These are phyloP conservation scores for Cyamopsis tetragonoloba DNA, from an alignment of 306 rosid genomes.

Conservation along the genomic window DNA sequence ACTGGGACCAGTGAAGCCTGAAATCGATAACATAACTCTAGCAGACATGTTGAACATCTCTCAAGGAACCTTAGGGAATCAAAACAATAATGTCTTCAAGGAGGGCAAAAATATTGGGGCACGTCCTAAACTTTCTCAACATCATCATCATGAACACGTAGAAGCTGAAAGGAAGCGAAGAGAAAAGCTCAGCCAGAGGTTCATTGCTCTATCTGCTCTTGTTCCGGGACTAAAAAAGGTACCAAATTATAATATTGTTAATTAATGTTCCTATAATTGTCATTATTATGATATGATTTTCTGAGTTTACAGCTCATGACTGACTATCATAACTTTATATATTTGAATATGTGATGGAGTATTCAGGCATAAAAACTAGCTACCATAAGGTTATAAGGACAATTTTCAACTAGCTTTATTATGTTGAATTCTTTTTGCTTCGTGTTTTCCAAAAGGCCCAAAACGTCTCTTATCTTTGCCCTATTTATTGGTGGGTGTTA, in stretches of 20 bases:
- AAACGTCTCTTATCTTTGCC: neutral
- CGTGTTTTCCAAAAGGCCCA: neutral
- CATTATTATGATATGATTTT: neutral
- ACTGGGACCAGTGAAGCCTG: slow-evolving; percentile 49
- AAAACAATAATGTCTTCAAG: slow-evolving; percentile 35
- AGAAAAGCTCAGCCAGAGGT: slow-evolving; percentile 88
- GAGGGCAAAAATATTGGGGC: slow-evolving; percentile 39
- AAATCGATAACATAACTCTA: slow-evolving; percentile 31
- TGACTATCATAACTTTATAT: neutral
- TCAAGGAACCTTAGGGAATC: slow-evolving; percentile 44
- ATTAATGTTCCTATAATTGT: neutral
- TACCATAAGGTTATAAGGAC: neutral
- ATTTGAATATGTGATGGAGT: neutral
- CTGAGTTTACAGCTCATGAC: neutral
- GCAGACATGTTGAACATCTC: slow-evolving; percentile 44
- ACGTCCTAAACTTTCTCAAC: slow-evolving; percentile 48
- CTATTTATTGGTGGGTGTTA: too few relatives aligned
- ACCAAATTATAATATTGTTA: neutral
- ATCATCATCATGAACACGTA: slow-evolving; percentile 78
- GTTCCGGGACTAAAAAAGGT: slow-evolving; percentile 97
- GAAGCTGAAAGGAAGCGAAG: slow-evolving; percentile 84
- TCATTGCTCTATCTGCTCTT: slow-evolving; percentile 83
- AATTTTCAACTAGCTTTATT: neutral
- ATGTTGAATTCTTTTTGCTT: neutral
- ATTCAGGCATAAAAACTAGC: neutral